Conservation (phyloP, 73 alveolate genomes). For the Paraurostyla sp. region DNA sequence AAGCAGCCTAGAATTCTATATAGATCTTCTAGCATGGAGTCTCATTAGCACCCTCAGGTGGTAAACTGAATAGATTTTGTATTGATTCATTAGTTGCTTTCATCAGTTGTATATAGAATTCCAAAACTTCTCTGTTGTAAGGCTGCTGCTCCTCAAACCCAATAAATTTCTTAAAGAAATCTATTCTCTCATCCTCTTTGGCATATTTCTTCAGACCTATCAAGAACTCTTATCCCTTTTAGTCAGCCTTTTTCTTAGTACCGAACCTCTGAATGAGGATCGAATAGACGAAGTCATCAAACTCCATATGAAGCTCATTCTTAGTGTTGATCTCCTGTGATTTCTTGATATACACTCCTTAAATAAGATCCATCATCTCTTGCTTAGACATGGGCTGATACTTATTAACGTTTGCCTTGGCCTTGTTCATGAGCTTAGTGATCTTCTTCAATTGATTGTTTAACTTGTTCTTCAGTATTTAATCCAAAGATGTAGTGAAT, state of each 20-base stretch:
- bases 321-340: slow-evolving; percentile 33
- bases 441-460: slow-evolving; percentile 53
- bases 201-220: slow-evolving; percentile 55
- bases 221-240: slow-evolving; percentile 44
- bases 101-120: slow-evolving; percentile 57
- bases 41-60: neutral
- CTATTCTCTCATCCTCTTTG: slow-evolving; percentile 64
- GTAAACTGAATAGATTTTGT: neutral
- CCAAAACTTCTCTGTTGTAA: slow-evolving; percentile 51
- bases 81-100: slow-evolving; percentile 48
- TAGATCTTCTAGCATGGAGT: slow-evolving; percentile 34
- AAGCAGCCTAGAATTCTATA: slow-evolving; percentile 39
- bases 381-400: slow-evolving; percentile 56
- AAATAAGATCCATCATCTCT: slow-evolving; percentile 56
- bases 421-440: slow-evolving; percentile 54
- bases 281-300: slow-evolving; percentile 66
- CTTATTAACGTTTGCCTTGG: neutral
- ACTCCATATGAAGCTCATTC: slow-evolving; percentile 1
- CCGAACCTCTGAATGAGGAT: slow-evolving; percentile 49
- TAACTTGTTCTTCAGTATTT: slow-evolving; percentile 48
- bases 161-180: slow-evolving; percentile 61
- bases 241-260: slow-evolving; percentile 55
- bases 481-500: slow-evolving; percentile 50
- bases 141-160: slow-evolving; percentile 47
- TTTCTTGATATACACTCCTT: slow-evolving; percentile 31